Percentiles rank a stretch among this genome's conserved stretches.
Conservation (phyloP, 1,139 yeast genomes). For the Suhomyces terraborum region DNA sequence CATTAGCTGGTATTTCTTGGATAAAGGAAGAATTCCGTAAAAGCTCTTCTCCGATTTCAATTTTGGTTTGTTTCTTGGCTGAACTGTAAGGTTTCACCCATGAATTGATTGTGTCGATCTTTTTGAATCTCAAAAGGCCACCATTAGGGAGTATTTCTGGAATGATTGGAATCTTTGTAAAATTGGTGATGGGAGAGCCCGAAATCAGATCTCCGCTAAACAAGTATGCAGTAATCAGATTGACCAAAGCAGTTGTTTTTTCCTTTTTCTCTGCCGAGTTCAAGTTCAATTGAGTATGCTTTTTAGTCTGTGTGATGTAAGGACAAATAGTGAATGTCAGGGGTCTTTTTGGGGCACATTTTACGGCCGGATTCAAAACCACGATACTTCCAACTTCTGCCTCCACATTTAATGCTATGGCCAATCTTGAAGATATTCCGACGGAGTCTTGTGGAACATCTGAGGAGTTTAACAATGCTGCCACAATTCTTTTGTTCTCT, state of each 20-base stretch:
- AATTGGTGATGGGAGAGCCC: conserved; percentile 48
- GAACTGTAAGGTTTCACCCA: conserved; percentile 47
- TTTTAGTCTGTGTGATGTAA: conserved; percentile 48
- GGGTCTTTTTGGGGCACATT: conserved; percentile 43
- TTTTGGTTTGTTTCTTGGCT: conserved; percentile 29
- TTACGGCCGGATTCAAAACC: conserved; percentile 52
- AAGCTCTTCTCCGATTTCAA: conserved; percentile 58
- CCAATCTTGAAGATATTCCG: conserved; percentile 57
- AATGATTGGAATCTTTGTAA: conserved; percentile 51
- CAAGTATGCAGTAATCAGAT: conserved; percentile 22
- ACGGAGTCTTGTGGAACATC: conserved; percentile 47
- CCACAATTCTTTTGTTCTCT: conserved; percentile 54
- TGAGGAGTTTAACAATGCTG: conserved; percentile 47
- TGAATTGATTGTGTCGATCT: conserved; percentile 41
- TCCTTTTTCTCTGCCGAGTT: conserved; percentile 35
- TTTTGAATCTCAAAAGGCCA: conserved; percentile 58
- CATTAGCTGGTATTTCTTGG: conserved; percentile 17
- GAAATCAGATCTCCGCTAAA: conserved; percentile 19
- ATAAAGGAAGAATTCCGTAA: conserved; percentile 54
- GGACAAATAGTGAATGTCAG: conserved; percentile 54
- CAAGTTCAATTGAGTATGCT: conserved; percentile 28
- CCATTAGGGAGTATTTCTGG: conserved; percentile 58
- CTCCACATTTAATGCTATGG: conserved; percentile 60
- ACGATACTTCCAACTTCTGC: conserved; percentile 55
- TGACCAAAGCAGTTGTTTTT: conserved; percentile 23